A percentile compares a stretch with the other conserved stretches of the same genome.
These are phyloP conservation scores for Ocimum tenuiflorum DNA, from an alignment of 257 asterid genomes.

Conservation along the genomic window DNA sequence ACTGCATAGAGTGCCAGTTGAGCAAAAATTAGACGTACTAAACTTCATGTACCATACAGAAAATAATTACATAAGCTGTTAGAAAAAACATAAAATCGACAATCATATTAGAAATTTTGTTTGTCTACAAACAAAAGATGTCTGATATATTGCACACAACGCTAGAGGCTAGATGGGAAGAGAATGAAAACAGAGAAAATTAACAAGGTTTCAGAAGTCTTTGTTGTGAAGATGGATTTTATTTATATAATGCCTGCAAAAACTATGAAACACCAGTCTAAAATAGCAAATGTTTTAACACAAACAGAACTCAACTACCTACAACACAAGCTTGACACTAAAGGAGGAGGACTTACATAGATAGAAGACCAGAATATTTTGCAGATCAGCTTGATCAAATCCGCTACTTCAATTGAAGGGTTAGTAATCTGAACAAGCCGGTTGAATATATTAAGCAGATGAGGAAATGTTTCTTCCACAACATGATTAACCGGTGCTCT, in stretches of 20 bases:
- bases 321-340: not conserved
- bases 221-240: not conserved
- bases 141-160: not conserved
- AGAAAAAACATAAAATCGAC: not conserved
- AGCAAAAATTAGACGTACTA: slow-evolving; percentile 8
- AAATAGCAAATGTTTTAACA: not conserved
- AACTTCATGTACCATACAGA: not conserved
- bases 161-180: too few relatives aligned
- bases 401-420: slow-evolving; percentile 85
- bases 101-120: not conserved
- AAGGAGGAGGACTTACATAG: slow-evolving; percentile 48
- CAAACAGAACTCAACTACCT: not conserved
- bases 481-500: slow-evolving; percentile 77
- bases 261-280: not conserved
- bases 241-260: not conserved
- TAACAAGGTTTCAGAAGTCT: not conserved
- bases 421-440: slow-evolving; percentile 72
- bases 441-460: slow-evolving; percentile 67
- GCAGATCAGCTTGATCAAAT: slow-evolving; percentile 92
- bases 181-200: not conserved
- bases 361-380: slow-evolving; percentile 97
- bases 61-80: not conserved
- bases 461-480: slow-evolving; percentile 89
- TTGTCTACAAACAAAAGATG: not conserved
- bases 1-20: slow-evolving; percentile 35